These are phyloP conservation scores for Nicotiana sylvestris DNA, from an alignment of 257 asterid species.

Conservation along the genomic window DNA sequence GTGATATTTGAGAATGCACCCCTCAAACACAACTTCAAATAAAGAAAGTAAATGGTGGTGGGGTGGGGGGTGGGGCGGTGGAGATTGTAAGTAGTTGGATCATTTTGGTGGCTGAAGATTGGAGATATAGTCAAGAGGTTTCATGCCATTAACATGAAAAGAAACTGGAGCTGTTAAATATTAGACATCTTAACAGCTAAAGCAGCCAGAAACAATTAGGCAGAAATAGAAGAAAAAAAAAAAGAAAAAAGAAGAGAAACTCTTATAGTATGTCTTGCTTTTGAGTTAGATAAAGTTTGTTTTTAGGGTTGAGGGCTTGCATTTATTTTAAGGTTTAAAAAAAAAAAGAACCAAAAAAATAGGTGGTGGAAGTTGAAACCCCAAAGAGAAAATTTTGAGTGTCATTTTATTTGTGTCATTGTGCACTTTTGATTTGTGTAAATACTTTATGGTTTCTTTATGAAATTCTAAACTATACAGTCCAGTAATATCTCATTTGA, in stretches of 20 bases:
- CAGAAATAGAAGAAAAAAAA: slow-evolving; percentile 5
- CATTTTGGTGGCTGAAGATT: slow-evolving; percentile 12
- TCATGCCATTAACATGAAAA: background rate
- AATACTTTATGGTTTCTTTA: slow-evolving; percentile 7
- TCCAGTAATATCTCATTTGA: background rate
- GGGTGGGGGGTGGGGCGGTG: background rate
- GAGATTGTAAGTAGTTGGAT: background rate
- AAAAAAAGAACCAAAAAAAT: background rate
- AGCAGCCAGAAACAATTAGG: slow-evolving; percentile 14
- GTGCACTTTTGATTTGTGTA: slow-evolving; percentile 3
- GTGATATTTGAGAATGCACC: slow-evolving; percentile 3
- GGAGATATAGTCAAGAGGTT: slow-evolving; percentile 4
- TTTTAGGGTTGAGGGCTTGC: background rate
- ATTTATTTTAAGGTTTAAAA: background rate
- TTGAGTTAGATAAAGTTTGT: slow-evolving; percentile 9
- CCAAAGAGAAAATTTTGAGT: background rate
- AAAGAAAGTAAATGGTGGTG: background rate
- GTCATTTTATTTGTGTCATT: background rate
- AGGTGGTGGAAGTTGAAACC: background rate
- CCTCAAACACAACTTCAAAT: background rate
- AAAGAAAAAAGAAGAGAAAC: too few relatives aligned
- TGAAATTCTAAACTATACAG: background rate
- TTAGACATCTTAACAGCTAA: slow-evolving; percentile 28
- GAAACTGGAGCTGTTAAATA: slow-evolving; percentile 28
- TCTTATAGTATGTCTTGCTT: background rate